Percentiles rank a stretch among this genome's conserved stretches.
Conservation (phyloP, 177 flowering plant species). For the Telopea speciosissima region DNA sequence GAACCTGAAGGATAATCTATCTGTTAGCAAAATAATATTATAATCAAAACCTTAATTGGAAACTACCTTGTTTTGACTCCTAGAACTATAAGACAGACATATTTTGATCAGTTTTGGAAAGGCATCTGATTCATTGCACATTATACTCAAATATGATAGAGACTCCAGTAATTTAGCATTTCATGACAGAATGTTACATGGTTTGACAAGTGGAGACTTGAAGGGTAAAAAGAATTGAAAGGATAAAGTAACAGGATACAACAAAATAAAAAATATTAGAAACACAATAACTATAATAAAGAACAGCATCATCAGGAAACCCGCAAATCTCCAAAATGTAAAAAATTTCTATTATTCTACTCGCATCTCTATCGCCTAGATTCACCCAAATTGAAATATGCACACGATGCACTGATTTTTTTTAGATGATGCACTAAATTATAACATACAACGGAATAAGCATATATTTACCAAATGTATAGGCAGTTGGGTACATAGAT, state of each 20-base stretch:
- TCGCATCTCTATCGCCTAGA: background rate
- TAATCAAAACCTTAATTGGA: background rate
- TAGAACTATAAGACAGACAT: background rate
- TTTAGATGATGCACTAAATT: background rate
- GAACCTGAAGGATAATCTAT: background rate
- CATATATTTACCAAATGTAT: slow-evolving; percentile 65
- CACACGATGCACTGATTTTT: too few species aligned
- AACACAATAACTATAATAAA: too few species aligned
- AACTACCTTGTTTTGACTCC: background rate
- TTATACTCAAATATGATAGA: background rate
- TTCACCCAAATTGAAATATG: background rate
- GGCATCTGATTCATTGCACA: background rate
- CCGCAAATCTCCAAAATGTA: background rate
- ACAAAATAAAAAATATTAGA: background rate
- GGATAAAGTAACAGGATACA: background rate
- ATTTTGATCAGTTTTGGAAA: background rate
- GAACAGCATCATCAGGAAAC: background rate
- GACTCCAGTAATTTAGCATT: background rate
- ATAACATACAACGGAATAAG: background rate
- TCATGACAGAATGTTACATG: background rate
- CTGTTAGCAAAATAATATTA: too few species aligned
- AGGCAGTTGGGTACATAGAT: slow-evolving; percentile 73
- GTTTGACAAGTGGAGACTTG: background rate
- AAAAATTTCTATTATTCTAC: background rate
- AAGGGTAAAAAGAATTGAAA: background rate